phyloP scores from a whole-genome alignment of 768 basidiomycete species.

The Lactarius hengduanensis region DNA sequence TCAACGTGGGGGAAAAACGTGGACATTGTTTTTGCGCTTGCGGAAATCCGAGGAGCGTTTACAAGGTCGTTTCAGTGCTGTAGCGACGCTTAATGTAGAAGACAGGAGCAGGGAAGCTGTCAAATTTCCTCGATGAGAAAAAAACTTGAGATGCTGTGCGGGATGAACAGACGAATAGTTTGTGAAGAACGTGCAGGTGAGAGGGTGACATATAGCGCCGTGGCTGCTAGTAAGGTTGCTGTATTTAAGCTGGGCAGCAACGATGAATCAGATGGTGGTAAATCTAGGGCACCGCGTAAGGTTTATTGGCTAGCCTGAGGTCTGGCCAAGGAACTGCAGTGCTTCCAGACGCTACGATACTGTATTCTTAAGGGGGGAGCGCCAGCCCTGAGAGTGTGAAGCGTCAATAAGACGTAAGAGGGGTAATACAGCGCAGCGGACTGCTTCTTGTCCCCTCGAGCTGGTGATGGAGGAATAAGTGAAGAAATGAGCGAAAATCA shows the following conservation, averaged over 20 bases:
- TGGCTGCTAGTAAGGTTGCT: not conserved
- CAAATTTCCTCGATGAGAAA: not conserved
- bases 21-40: slow-evolving; percentile 21
- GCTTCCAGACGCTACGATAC: not conserved
- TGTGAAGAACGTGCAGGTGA: not conserved
- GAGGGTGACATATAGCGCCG: slow-evolving; percentile 16
- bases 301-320: not conserved
- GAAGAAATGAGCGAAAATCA: not conserved
- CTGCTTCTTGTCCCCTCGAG: not conserved
- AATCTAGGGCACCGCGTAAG: not conserved
- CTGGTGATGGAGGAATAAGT: not conserved
- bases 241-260: not conserved
- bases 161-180: slow-evolving; percentile 3
- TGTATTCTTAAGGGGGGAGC: slow-evolving; percentile 7
- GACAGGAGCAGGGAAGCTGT: not conserved
- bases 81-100: slow-evolving; percentile 1
- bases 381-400: slow-evolving; percentile 3
- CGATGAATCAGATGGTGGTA: not conserved
- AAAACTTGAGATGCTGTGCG: not conserved
- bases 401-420: slow-evolving; percentile 24
- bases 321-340: not conserved
- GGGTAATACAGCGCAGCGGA: not conserved
- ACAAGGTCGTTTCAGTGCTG: not conserved
- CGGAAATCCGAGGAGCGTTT: slow-evolving; percentile 5
- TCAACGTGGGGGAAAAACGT: slow-evolving; percentile 35